Base-by-base conservation (phyloP, 148 eudicot species). In the Cornus florida region DNA sequence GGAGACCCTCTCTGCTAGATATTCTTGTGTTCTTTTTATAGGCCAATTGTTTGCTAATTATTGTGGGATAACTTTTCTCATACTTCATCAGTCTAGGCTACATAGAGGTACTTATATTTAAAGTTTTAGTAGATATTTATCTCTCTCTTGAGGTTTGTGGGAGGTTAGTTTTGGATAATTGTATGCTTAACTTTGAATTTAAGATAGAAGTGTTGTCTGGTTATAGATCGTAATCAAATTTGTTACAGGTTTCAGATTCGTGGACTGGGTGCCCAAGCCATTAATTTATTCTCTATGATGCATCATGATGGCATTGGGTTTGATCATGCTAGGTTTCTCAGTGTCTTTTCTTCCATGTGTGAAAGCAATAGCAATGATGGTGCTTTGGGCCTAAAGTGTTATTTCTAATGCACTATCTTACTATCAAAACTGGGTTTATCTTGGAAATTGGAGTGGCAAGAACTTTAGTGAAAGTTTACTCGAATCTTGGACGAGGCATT, bases 401-500 rank as follows among this genome's bases (percentile, higher is more conserved):
- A 87, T 71, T 53, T 59, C 64, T 90, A 86, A 70, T 67, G 72
- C 92, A 89, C 71, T 76, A 81, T 79, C 73, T 79, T 9, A 43
- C 82, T 22, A 71, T 87, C 39, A 86, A 84, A 78, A 80, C 82
- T 19, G 86, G 90, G 10, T 81, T 87, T 56, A 48, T 66, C 8
- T 38, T 43, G 31, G 92, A 89, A 70, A 76, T 84, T 67, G 86
- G 80, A 83, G 89, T 89, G 43, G 74, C 78, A 43, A 87, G 89
- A 22, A 87, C 84, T 1, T 71, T 89, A 39, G 53, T 86, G 64
- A 89, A 87, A 78, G 87, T 83, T 24, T 89, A 89, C 81, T 87
- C 87, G 2, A 70, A 46, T 77, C 87, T 87, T 35, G 83, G 81
- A n/a, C 86, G 82, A 57, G 80, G 74, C 19, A 70, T 74, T 39